These are phyloP conservation scores for Cucumis sativus DNA, from an alignment of 306 rosid genomes.

Conservation along the genomic window Cucumber_9930_V3 NC_026657.2:26396001-26396500, in stretches of 20 bases:
- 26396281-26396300: slow-evolving; percentile 32
- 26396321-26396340: slow-evolving; percentile 94
- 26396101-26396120: not conserved
- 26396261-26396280: slow-evolving; percentile 31
- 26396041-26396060: not conserved
- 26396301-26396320: slow-evolving; percentile 98
- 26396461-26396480: not conserved
- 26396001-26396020: not conserved
- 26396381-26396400: slow-evolving; percentile 57
- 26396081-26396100: not conserved
- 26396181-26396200: slow-evolving; percentile 17
- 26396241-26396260: slow-evolving; percentile 14
- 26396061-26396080: not conserved
- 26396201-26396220: slow-evolving; percentile 14
- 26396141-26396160: not conserved
- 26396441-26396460: not conserved
- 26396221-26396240: not conserved
- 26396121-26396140: not conserved
- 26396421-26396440: not conserved
- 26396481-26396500: not conserved
- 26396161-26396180: slow-evolving; percentile 4
- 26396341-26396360: slow-evolving; percentile 91
- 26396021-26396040: not conserved
- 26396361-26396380: slow-evolving; percentile 89
- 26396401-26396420: not conserved